Evolutionary conservation across 768 basidiomycete genomes (phyloP).

Genomic region (Trametes coccinea): DNA sequence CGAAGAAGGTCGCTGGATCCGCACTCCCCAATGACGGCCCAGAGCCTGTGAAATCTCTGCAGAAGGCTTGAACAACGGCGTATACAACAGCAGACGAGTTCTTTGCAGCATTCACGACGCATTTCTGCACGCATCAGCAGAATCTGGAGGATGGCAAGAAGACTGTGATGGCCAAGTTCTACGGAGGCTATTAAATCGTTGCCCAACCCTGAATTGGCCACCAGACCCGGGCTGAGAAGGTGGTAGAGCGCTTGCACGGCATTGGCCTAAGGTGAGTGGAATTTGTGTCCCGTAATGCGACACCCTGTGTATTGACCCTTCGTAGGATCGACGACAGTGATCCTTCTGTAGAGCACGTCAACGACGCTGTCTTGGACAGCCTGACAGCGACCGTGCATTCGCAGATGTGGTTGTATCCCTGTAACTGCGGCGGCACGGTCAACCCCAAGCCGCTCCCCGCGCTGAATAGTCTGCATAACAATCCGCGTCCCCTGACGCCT

Average conservation of each 20-base stretch:
- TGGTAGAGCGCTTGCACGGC: not conserved
- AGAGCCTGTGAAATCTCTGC: not conserved
- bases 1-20: not conserved
- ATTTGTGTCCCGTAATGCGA: too few species aligned
- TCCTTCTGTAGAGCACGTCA: too few species aligned
- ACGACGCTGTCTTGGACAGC: not conserved
- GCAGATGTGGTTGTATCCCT: constrained; percentile 2
- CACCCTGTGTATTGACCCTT: not conserved
- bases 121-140: not conserved
- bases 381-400: not conserved
- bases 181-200: constrained; percentile 13
- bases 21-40: not conserved
- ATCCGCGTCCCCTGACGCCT: not conserved
- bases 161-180: constrained; percentile 4
- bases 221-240: not conserved
- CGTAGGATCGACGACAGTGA: not conserved
- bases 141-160: not conserved
- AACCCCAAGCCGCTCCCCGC: not conserved
- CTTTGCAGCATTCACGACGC: not conserved
- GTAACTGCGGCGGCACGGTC: constrained; percentile 1
- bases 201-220: constrained; percentile 8
- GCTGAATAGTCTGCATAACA: not conserved
- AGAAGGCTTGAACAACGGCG: not conserved
- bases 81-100: constrained; percentile 10
- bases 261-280: constrained; percentile 7